Evolutionary conservation across 257 asterid species (phyloP), one percentile per base, ranked within the genome.

Genomic region (Fraxinus quadrangulata): DNA sequence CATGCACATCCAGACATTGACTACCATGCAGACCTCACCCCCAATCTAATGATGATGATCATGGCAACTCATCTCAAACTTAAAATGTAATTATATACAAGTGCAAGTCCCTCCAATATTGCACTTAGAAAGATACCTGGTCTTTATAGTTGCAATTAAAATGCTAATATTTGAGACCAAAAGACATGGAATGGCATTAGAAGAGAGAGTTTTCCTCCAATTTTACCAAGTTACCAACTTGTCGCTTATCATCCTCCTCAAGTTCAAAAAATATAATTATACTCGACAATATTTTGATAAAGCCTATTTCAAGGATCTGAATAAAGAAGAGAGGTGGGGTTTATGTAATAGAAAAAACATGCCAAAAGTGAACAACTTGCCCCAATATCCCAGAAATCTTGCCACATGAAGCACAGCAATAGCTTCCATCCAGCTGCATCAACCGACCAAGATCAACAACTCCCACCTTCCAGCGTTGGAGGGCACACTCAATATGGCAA

Each of bases 371-470:
- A 77, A 72, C 51, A 81, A 77, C 90, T 86, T 81, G 91, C 97
- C 97, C 94, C 26, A 91, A 94, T 78, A 93, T 88, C 78, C 94
- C 96, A 4, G 97, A 91, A 65, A 93, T 96, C 83, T 93, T 93
- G 45, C 91, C 93, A 86, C 97, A 93, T 39, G 95, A 89, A 84
- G 96, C 89, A 81, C 97, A 93, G 78, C 97, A 93, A 77, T 89
- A 93, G 84, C 96, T 93, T 77, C 97, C 97, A 87, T 93, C 97
- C 81, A 91, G 83, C 83, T 89, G 94, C 94, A 91, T 90, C 87
- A 88, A 83, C 59, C 84, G 88, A 45, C 97, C 97, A 76, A 88
- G 85, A 83, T 91, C 89, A 80, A 92, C 96, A 42, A 92, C 96
- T 54, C 97, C 97, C 70, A 90, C 97, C 89, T 92, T 92, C 73